phyloP scores from a whole-genome alignment of 306 rosid species.

The Casuarina glauca region DNA sequence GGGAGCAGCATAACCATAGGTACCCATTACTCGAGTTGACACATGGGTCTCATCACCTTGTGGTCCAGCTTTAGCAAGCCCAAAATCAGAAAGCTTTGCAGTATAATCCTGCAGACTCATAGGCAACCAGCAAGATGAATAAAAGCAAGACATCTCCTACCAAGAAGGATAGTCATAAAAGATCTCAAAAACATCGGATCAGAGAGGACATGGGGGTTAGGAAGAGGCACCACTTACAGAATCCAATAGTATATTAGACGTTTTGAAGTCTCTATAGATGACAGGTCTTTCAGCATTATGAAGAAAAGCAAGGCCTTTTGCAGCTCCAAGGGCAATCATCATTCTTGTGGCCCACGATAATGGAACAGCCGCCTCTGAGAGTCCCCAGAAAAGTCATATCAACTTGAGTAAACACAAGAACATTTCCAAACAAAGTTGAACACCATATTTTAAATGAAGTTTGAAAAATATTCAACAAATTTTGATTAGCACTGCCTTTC shows the following conservation, averaged over 20 bases:
- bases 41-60: constrained; percentile 69
- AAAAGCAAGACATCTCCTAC: constrained; percentile 1
- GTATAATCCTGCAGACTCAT: constrained; percentile 51
- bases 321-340: constrained; percentile 67
- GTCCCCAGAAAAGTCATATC: constrained; percentile 13
- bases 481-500: constrained; percentile 1
- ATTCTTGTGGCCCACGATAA: constrained; percentile 56
- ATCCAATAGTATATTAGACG: constrained; percentile 60
- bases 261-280: constrained; percentile 61
- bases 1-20: constrained; percentile 69
- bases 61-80: constrained; percentile 71
- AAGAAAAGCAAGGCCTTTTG: constrained; percentile 65
- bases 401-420: background rate
- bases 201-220: background rate
- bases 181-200: constrained; percentile 17
- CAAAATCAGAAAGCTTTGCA: constrained; percentile 67
- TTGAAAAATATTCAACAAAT: background rate
- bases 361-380: constrained; percentile 49
- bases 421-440: constrained; percentile 2
- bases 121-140: background rate
- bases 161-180: background rate
- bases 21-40: constrained; percentile 67
- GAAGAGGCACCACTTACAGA: constrained; percentile 35
- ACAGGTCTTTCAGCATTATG: constrained; percentile 69
- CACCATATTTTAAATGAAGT: background rate